Evolutionary conservation across 164 flowering plant genomes (phyloP), one percentile per base, ranked within the genome.

Genomic region (Amborella trichopoda): DNA sequence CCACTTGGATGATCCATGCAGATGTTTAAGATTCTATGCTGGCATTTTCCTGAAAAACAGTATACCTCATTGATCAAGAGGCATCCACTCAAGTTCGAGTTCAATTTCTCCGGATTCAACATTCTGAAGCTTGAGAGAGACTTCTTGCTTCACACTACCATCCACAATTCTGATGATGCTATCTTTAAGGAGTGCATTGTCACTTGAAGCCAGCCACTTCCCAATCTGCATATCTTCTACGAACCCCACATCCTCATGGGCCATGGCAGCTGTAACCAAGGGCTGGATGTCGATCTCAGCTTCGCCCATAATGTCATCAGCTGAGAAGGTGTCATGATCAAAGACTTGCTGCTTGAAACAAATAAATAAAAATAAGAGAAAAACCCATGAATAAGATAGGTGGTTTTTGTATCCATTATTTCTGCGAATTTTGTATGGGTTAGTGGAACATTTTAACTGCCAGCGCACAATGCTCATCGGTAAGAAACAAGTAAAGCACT

Each of bases 221-320:
- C 98, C 98, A n/a, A 90, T 86, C 68, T 86, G 98, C 84, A 90
- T 90, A 61, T 90, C 61, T 17, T 60, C 75, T 58, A 76, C 81
- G 84, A 79, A 74, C 47, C 79, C 78, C 3, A 80, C 75, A 53
- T 86, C 89, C 24, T 83, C 94, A 46, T 67, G 78, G 25, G 96
- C 84, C 61, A 72, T 73, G 16, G 94, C 98, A 6, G 98, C 76
- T 32, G 89, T 80, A 44, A 90, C 74, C 73, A 90, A 37, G 9
- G 98, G 93, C 48, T 90, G 98, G 47, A 90, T 67, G 50, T 90
- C 98, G 11, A 90, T 59, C 68, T 86, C 94, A 2, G 94, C 96
- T 59, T 83, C 96, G 44, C 98, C 98, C 98, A 90, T 90, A 51
- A 90, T 86, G 69, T 90, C 98, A 58, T 90, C 98, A 3, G 94